Evolutionary conservation across 2,329 filamentous ascomycete genomes (phyloP), one percentile per base, ranked within the genome.

Genomic region (Ustilaginoidea virens): DNA sequence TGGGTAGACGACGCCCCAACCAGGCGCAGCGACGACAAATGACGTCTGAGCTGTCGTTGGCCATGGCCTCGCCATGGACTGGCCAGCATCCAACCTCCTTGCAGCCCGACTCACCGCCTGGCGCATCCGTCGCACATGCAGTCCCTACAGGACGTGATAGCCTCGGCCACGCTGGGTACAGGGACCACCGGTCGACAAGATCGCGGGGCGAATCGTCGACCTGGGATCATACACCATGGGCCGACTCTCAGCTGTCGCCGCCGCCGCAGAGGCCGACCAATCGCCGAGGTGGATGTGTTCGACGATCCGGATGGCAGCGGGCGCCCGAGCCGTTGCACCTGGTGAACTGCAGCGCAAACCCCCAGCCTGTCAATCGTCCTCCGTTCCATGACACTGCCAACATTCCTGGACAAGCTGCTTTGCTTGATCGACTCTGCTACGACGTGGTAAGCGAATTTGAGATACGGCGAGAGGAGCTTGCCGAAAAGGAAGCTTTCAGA

Each of bases 401-500:
- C 25, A 36, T 71, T 10, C 46, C 51, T n/a, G 46, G 46, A 2
- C 69, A 74, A 43, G 50, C 55, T 7, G 45, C 47, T 11, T 43
- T 65, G 10, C 54, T 76, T 10, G 65, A 73, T 14, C 41, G 42
- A 1, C 48, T 74, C 2, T 63, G 61, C 34, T 47, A 43, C 25
- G 35, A 45, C 17, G 45, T 51, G 10, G 40, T 82, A 12, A 52
- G 63, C 0, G 60, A 57, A 22, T 68, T 71, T 2, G 71, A 77
- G 39, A 83, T 87, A 36, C 63, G 63, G 21, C 44, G 52, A 1
- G 49, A 55, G 1, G 81, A 90, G 39, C 67, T 78, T 29, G 55
- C 61, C 3, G 65, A 74, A 38, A 92, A 90, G 44, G 78, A 90
- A 40, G 46, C 51, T 0, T 86, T 92, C 39, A 69, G 80, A 27